Evolutionary conservation across 495 filamentous ascomycete species (phyloP).

Genomic region (Melanomma pulvis-pyrius): DNA sequence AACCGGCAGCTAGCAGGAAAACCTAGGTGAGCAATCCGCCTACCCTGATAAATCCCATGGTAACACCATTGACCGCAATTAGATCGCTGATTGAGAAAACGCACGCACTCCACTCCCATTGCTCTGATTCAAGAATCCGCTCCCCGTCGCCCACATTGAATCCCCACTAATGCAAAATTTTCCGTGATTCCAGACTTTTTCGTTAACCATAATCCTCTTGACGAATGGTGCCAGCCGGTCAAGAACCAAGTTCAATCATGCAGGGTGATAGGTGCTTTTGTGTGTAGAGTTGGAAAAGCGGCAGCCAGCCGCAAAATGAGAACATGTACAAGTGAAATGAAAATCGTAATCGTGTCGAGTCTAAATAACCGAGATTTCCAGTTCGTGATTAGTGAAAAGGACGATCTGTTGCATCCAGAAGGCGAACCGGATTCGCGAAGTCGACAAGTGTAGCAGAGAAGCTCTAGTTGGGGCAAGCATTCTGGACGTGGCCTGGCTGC

Average conservation of each 20-base stretch:
- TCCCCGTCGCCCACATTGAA: constrained; percentile 20
- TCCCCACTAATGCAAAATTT: constrained; percentile 20
- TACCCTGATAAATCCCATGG: constrained; percentile 2
- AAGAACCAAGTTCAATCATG: constrained; percentile 27
- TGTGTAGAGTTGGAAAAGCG: constrained; percentile 17
- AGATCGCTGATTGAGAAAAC: background rate
- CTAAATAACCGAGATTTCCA: constrained; percentile 4
- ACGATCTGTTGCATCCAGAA: background rate
- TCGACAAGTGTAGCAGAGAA: background rate
- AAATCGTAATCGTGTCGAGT: constrained; percentile 31
- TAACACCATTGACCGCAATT: background rate
- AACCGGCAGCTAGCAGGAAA: background rate
- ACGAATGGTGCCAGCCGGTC: constrained; percentile 24
- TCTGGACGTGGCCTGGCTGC: constrained; percentile 94
- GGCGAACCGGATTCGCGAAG: background rate
- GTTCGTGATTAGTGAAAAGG: background rate
- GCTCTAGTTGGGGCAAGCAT: constrained; percentile 78
- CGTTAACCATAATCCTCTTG: constrained; percentile 28
- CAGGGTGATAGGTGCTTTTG: constrained; percentile 29
- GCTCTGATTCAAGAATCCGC: constrained; percentile 16
- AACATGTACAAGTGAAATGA: constrained; percentile 33
- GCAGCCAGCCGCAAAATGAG: constrained; percentile 27
- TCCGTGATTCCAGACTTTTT: constrained; percentile 23
- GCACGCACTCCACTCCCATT: constrained; percentile 5
- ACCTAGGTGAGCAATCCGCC: background rate